A percentile compares a stretch with the other conserved stretches of the same genome.
Evolutionary conservation across 2,329 filamentous ascomycete genomes (phyloP).

Genomic region (Pseudocercospora eumusae): DNA sequence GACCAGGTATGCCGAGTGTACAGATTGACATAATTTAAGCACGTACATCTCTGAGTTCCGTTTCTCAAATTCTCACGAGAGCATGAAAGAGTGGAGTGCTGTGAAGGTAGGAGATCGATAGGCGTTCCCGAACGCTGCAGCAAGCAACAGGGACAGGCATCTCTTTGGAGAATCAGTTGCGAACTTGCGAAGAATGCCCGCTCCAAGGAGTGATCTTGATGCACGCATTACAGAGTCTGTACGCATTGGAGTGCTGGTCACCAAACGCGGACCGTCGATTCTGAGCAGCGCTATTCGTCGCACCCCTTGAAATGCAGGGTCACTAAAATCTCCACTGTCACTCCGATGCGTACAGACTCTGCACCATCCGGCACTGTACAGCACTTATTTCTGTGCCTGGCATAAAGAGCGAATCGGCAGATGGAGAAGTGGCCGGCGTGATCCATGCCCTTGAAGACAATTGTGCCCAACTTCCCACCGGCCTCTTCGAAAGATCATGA

Average conservation of each 20-base stretch:
- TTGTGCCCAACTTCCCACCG: neutral
- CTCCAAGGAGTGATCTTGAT: slow-evolving; percentile 2
- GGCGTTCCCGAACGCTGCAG: neutral
- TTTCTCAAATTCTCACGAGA: neutral
- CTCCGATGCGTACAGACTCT: too few relatives aligned
- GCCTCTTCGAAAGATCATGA: neutral
- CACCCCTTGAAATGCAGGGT: too few relatives aligned
- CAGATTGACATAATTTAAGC: too few relatives aligned
- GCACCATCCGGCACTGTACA: neutral
- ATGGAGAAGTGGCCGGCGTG: neutral
- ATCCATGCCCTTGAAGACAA: neutral
- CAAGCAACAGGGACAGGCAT: neutral
- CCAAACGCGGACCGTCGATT: too few relatives aligned
- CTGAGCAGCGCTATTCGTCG: too few relatives aligned
- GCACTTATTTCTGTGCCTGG: slow-evolving; percentile 5
- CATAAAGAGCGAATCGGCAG: slow-evolving; percentile 1
- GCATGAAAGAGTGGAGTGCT: neutral
- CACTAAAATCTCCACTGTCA: too few relatives aligned
- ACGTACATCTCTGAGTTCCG: too few relatives aligned
- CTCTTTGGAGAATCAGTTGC: neutral
- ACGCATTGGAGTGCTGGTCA: too few relatives aligned
- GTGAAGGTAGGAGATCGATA: slow-evolving; percentile 3
- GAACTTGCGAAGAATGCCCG: slow-evolving; percentile 7
- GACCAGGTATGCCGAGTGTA: too few relatives aligned
- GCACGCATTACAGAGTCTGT: too few relatives aligned